These are phyloP conservation scores for Chlamydomonas schloesseri DNA, from an alignment of 139 green algal species.

Conservation along the genomic window DNA sequence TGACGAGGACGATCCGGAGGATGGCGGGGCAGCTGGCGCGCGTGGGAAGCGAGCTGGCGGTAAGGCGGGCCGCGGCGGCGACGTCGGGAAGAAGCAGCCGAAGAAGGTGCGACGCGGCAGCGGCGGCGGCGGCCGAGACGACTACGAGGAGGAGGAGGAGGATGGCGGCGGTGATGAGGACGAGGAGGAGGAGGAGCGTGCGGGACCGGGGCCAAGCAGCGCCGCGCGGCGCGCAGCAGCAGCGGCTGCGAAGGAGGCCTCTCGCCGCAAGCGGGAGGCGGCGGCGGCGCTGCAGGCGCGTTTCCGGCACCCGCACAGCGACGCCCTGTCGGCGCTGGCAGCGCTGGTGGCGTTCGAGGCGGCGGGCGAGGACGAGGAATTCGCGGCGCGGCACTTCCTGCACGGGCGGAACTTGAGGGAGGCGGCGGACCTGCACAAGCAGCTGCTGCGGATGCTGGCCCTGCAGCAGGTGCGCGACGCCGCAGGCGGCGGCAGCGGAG, in stretches of 20 bases:
- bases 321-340: slow-evolving; percentile 82
- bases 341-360: slow-evolving; percentile 87
- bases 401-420: slow-evolving; percentile 77
- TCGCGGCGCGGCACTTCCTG: slow-evolving; percentile 76
- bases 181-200: not conserved
- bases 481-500: slow-evolving; percentile 11
- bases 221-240: not conserved
- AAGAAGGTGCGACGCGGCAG: not conserved
- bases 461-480: not conserved
- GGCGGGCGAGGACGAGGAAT: slow-evolving; percentile 56
- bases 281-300: slow-evolving; percentile 70
- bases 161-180: not conserved
- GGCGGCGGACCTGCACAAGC: slow-evolving; percentile 62
- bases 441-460: slow-evolving; percentile 54
- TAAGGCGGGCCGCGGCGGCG: not conserved
- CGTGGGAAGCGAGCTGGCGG: not conserved
- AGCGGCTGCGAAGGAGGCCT: slow-evolving; percentile 7
- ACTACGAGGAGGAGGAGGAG: slow-evolving; percentile 25
- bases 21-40: not conserved
- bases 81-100: not conserved
- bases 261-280: slow-evolving; percentile 20
- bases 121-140: not conserved
- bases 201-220: not conserved
- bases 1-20: slow-evolving; percentile 12
- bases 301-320: slow-evolving; percentile 75